Conservation (phyloP, 2,329 filamentous ascomycete genomes). For the Penicillium brasilianum region DNA sequence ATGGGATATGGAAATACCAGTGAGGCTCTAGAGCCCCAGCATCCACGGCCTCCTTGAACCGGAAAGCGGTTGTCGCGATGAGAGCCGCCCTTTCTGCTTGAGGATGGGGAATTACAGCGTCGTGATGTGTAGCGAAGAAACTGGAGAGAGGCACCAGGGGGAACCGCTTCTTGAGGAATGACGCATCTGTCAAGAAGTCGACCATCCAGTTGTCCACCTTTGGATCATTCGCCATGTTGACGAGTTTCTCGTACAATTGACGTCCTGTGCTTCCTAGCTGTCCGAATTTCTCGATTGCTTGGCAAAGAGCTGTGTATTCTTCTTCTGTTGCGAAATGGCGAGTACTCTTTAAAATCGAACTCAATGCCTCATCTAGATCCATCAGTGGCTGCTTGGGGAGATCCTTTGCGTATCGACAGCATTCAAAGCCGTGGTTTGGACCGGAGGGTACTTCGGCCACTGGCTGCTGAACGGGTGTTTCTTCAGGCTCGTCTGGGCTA, state of each 20-base stretch:
- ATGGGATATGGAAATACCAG: conserved; percentile 8
- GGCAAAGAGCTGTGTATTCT: conserved; percentile 1
- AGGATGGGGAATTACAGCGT: neutral
- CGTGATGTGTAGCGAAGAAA: conserved; percentile 6
- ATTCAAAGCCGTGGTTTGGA: conserved; percentile 3
- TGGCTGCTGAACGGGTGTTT: neutral
- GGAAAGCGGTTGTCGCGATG: conserved; percentile 6
- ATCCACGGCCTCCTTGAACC: conserved; percentile 5
- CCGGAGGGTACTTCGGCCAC: neutral
- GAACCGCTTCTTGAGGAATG: conserved; percentile 8
- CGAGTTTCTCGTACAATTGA: neutral
- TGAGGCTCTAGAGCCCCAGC: conserved; percentile 2
- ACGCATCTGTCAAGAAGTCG: conserved; percentile 1
- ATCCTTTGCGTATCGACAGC: conserved; percentile 9
- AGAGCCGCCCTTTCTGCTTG: conserved; percentile 4
- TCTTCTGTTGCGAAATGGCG: conserved; percentile 6
- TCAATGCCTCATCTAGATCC: conserved; percentile 4
- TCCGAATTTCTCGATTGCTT: neutral
- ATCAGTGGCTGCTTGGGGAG: conserved; percentile 6
- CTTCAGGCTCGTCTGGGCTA: neutral
- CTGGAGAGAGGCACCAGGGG: neutral
- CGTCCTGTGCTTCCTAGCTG: neutral
- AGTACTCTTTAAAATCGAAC: neutral
- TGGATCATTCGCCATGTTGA: neutral
- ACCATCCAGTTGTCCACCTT: conserved; percentile 9